Percentiles rank a stretch among this genome's conserved stretches.
Conservation (phyloP, 2,329 filamentous ascomycete species). For the Chalaropsis thielavioides region DNA sequence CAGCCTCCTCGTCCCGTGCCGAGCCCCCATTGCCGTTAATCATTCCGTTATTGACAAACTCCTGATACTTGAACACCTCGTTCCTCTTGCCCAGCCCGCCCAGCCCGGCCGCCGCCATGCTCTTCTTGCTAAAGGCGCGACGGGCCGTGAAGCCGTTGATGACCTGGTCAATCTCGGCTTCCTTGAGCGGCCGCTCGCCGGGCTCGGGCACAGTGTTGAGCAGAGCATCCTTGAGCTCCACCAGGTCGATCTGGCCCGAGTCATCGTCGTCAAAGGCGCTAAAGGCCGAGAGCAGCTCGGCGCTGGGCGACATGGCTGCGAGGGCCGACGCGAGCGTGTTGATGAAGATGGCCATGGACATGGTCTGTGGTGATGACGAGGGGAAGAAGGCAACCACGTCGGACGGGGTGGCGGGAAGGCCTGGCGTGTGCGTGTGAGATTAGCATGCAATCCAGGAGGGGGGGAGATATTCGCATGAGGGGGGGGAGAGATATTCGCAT, state of each 20-base stretch:
- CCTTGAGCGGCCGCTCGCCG: conserved; percentile 49
- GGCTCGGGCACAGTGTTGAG: conserved; percentile 67
- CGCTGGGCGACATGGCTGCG: conserved; percentile 56
- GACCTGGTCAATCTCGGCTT: conserved; percentile 71
- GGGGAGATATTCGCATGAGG: no score
- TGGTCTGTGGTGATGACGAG: conserved; percentile 51
- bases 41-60: conserved; percentile 64
- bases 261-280: conserved; percentile 94
- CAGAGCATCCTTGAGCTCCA: conserved; percentile 68
- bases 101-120: conserved; percentile 14
- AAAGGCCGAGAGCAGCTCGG: conserved; percentile 77
- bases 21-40: conserved; percentile 25
- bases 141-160: conserved; percentile 73
- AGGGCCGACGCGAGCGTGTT: conserved; percentile 66
- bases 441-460: conserved; percentile 13
- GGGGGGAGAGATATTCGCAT: no score
- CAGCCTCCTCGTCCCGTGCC: conserved; percentile 13
- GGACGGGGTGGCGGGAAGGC: conserved; percentile 56
- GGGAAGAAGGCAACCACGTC: conserved; percentile 76
- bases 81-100: conserved; percentile 45
- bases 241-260: conserved; percentile 77
- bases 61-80: conserved; percentile 86
- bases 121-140: conserved; percentile 59
- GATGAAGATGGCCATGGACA: conserved; percentile 75
- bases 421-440: conserved; percentile 27